These are phyloP conservation scores for Crithidia thermophila DNA, from an alignment of 208 protist genomes.

Conservation along the genomic window DNA sequence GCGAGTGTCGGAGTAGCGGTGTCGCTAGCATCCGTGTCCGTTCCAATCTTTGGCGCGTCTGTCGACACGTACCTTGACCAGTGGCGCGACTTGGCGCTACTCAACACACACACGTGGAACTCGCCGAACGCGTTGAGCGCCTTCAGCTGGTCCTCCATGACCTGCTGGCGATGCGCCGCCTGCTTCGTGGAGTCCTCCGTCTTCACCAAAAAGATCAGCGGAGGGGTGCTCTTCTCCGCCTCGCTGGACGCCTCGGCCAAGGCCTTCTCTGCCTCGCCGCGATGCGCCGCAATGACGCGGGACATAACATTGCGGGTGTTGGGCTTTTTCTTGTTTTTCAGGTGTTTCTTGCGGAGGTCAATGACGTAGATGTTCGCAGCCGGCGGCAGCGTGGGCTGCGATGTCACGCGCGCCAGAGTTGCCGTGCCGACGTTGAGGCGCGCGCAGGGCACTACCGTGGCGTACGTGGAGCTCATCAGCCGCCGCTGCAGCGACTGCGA, in stretches of 20 bases:
- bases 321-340: conserved; percentile 15
- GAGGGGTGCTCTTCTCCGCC: conserved; percentile 10
- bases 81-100: conserved; percentile 21
- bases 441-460: conserved; percentile 10
- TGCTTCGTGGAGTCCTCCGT: conserved; percentile 29
- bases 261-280: conserved; percentile 19
- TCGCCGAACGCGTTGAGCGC: conserved; percentile 17
- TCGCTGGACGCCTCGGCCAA: not conserved
- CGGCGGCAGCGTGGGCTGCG: conserved; percentile 22
- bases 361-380: conserved; percentile 28
- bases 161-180: conserved; percentile 27
- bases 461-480: conserved; percentile 14
- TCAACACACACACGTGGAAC: conserved; percentile 34
- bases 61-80: conserved; percentile 21
- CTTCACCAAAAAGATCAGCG: conserved; percentile 30
- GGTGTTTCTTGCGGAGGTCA: conserved; percentile 27
- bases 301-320: conserved; percentile 17
- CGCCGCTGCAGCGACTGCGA: conserved; percentile 6
- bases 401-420: conserved; percentile 19
- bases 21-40: not conserved
- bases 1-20: not conserved
- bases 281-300: conserved; percentile 19
- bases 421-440: conserved; percentile 27
- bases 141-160: conserved; percentile 22
- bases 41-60: not conserved